phyloP scores from a whole-genome alignment of 164 flowering plant species.

The Vitis rupestris region DNA sequence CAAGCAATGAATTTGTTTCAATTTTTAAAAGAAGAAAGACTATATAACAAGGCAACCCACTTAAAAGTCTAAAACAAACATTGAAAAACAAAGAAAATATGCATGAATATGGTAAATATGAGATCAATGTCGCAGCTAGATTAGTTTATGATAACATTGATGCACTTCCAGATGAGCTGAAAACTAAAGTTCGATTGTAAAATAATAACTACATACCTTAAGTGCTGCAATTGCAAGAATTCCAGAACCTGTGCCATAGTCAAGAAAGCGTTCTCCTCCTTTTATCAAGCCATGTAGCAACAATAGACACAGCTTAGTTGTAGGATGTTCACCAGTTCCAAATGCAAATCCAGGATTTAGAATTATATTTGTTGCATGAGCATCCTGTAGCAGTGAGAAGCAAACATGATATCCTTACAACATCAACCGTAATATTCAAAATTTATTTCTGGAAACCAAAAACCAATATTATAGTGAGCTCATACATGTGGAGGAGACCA shows the following conservation, averaged over 20 bases:
- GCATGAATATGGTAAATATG: background rate
- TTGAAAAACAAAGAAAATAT: background rate
- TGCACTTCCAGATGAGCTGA: background rate
- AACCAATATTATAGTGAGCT: background rate
- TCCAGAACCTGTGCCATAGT: conserved; percentile 97
- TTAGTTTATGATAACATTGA: background rate
- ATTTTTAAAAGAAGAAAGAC: too few species aligned
- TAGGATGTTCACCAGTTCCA: conserved; percentile 97
- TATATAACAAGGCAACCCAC: too few species aligned
- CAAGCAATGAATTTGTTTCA: too few species aligned
- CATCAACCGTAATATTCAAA: too few species aligned
- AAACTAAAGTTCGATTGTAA: background rate
- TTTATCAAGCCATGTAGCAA: conserved; percentile 55
- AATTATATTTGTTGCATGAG: conserved; percentile 69
- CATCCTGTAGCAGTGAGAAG: conserved; percentile 43
- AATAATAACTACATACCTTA: conserved; percentile 45
- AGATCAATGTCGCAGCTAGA: background rate
- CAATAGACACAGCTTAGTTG: conserved; percentile 79
- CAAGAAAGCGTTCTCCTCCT: conserved; percentile 79
- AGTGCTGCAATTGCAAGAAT: conserved; percentile 87
- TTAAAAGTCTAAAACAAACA: background rate
- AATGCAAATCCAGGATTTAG: conserved; percentile 95
- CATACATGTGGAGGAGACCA: background rate
- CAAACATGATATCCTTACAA: background rate
- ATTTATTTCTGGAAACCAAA: background rate